Evolutionary conservation across 140 eudicot species (phyloP), one percentile per base, ranked within the genome.

Genomic region (Anethum foeniculum): DNA sequence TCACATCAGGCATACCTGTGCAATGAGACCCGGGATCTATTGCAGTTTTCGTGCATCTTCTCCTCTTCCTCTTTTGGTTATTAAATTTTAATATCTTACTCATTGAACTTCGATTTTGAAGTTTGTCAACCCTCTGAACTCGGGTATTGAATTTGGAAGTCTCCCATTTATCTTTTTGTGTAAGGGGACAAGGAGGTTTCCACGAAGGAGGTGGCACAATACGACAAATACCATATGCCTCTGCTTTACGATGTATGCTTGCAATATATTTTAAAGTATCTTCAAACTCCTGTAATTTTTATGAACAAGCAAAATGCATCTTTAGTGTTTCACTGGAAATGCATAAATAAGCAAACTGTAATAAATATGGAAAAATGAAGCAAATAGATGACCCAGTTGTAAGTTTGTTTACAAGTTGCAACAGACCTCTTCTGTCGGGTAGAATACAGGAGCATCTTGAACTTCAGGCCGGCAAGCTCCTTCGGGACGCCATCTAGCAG

Each of bases 161-260:
- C 43, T 90, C 99, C 99, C 99, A 95, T 78, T 83, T 81, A 49
- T 69, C 67, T 28, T 76, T 90, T 74, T 88, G 89, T 83, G 83
- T 89, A 18, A 95, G 90, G 78, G 89, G 92, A 56, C 97, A 95
- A 58, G 99, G 92, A 54, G 99, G 97, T 82, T 88, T 92, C 99
- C 99, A 95, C 67, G 99, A 89, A 79, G 97, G 87, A 79, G 99
- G 99, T 44, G 99, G 99, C 48, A 95, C 96, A 44, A 92, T 95
- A 72, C 99, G 97, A 74, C 99, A 95, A 79, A 95, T 92, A 18
- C 99, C 99, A 69, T 90, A 92, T 60, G 71, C 83, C 85, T 95
- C 99, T 1, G 99, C 99, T 85, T 85, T 85, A 2, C 85, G 78
- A 5, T 97, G 97, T 82, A 95, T 90, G 81, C 93, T 90, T 75